Evolutionary conservation across 768 basidiomycete species (phyloP).

Genomic region (Macrolepiota dolichaula): DNA sequence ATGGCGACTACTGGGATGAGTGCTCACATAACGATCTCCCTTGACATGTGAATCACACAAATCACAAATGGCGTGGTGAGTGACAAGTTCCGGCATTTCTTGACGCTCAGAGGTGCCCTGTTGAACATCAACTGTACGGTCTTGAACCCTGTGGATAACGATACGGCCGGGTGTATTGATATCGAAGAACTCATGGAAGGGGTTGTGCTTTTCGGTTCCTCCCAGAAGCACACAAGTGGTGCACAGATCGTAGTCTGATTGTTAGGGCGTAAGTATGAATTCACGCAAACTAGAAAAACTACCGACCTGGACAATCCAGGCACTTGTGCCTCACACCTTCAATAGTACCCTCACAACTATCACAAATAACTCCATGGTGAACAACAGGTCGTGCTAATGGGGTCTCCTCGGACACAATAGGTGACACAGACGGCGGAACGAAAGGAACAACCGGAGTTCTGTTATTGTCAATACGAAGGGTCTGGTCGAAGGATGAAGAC

Average conservation of each 20-base stretch:
- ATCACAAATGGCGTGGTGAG: constrained; percentile 71
- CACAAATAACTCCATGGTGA: constrained; percentile 63
- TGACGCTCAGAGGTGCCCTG: background rate
- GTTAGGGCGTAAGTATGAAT: background rate
- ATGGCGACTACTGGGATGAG: background rate
- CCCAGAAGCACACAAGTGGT: constrained; percentile 50
- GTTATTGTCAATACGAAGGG: background rate
- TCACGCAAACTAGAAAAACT: background rate
- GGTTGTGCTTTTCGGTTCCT: constrained; percentile 49
- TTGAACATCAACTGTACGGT: constrained; percentile 14
- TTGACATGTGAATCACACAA: constrained; percentile 69
- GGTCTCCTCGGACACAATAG: background rate
- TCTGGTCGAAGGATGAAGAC: background rate
- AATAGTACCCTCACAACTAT: constrained; percentile 54
- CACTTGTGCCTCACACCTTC: constrained; percentile 78
- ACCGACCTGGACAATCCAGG: constrained; percentile 66
- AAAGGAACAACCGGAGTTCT: constrained; percentile 4
- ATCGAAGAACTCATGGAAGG: constrained; percentile 70
- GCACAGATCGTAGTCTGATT: constrained; percentile 76
- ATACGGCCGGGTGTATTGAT: constrained; percentile 64
- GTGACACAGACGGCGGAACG: background rate
- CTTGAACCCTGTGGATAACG: constrained; percentile 57
- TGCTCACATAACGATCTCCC: constrained; percentile 71
- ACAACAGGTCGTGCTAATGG: constrained; percentile 28
- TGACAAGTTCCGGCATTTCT: constrained; percentile 18